phyloP scores from a whole-genome alignment of 2,329 filamentous ascomycete species.

The Phyllosticta ampelicida region DNA sequence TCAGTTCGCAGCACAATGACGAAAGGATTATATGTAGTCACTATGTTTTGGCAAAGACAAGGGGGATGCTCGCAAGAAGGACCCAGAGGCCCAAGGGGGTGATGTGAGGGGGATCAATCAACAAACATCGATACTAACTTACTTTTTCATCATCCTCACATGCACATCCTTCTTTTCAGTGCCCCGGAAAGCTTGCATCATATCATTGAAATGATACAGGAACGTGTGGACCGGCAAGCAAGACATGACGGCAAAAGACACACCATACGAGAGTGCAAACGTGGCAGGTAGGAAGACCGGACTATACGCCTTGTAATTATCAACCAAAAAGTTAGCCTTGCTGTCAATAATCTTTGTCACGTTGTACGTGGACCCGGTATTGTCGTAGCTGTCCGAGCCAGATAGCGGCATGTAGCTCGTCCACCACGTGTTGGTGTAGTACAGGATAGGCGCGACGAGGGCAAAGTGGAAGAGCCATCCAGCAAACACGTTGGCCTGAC shows the following conservation, averaged over 20 bases:
- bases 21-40: too few relatives aligned
- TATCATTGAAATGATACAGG: slow-evolving; percentile 23
- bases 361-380: slow-evolving; percentile 54
- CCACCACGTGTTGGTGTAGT: slow-evolving; percentile 44
- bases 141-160: slow-evolving; percentile 19
- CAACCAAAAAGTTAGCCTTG: slow-evolving; percentile 22
- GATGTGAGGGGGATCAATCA: too few relatives aligned
- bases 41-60: too few relatives aligned
- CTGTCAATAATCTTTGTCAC: slow-evolving; percentile 34
- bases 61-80: too few relatives aligned
- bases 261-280: slow-evolving; percentile 26
- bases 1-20: too few relatives aligned
- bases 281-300: slow-evolving; percentile 29
- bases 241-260: slow-evolving; percentile 24
- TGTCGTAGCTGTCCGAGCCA: slow-evolving; percentile 45
- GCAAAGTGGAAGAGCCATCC: slow-evolving; percentile 28
- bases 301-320: slow-evolving; percentile 31
- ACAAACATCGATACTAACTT: slow-evolving; percentile 30
- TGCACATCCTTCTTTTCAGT: slow-evolving; percentile 31
- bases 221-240: slow-evolving; percentile 29
- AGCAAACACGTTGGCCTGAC: slow-evolving; percentile 33
- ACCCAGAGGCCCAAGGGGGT: too few relatives aligned
- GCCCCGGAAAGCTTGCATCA: slow-evolving; percentile 48
- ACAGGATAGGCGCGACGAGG: slow-evolving; percentile 27
- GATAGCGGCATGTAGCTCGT: slow-evolving; percentile 15